phyloP scores from a whole-genome alignment of 1,284 basidiomycete genomes.

The Fistulina hepatica region DNA sequence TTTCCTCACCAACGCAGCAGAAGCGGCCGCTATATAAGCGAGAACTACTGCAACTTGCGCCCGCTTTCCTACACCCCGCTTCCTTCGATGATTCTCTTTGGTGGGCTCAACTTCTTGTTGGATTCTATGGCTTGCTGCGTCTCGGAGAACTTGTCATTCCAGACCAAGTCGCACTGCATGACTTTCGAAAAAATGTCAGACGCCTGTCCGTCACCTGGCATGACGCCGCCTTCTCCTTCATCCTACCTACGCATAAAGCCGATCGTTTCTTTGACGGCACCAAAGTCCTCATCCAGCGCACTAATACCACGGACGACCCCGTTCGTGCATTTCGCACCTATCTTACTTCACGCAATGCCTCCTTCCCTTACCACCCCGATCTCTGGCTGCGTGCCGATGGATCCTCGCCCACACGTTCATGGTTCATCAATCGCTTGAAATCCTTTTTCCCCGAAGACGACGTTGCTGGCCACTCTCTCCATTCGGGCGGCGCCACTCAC shows the following conservation, averaged over 20 bases:
- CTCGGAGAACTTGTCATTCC: conserved; percentile 23
- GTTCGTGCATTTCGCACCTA: conserved; percentile 14
- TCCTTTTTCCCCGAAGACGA: conserved; percentile 6
- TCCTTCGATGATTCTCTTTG: conserved; percentile 23
- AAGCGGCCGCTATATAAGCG: conserved; percentile 20
- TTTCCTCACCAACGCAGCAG: conserved; percentile 10
- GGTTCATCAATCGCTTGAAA: conserved; percentile 14
- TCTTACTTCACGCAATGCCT: conserved; percentile 15
- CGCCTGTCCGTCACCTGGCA: conserved; percentile 10
- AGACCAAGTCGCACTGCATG: conserved; percentile 11
- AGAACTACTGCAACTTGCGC: conserved; percentile 10
- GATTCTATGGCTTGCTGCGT: conserved; percentile 22
- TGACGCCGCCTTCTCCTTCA: conserved; percentile 11
- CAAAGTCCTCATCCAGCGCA: conserved; percentile 13
- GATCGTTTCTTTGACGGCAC: conserved; percentile 22
- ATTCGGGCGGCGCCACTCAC: conserved; percentile 16
- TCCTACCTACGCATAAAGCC: conserved; percentile 24
- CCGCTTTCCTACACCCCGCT: conserved; percentile 9
- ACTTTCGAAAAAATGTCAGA: conserved; percentile 15
- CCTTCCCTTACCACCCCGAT: conserved; percentile 13
- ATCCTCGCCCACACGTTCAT: conserved; percentile 13
- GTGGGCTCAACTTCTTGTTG: conserved; percentile 14
- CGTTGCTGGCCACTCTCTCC: conserved; percentile 16
- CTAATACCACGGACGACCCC: conserved; percentile 8
- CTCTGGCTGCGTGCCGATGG: conserved; percentile 18